Evolutionary conservation across 1,139 yeast genomes (phyloP), one percentile per base, ranked within the genome.

Genomic region (Groenewaldozyma sp.): DNA sequence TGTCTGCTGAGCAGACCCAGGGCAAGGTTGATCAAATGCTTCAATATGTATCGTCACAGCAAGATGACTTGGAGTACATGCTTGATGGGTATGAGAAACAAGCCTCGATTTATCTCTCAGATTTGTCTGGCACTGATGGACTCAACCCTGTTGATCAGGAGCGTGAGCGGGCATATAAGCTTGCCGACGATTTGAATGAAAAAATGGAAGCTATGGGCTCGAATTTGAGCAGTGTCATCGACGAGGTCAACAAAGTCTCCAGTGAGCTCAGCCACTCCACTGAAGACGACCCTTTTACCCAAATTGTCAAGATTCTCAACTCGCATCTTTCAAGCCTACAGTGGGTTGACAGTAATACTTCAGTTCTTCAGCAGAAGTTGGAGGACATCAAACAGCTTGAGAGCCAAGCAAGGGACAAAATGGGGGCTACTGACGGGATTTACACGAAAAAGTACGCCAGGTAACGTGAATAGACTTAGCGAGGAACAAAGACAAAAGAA

Each of bases 291-390:
- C 70, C 70, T 6, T 58, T 80, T 63, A 55, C 76, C 59, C 66
- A 65, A 42, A 75, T 91, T 48, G 80, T 93, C 36, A 81, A 79
- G 59, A 70, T 93, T 47, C 72, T 91, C 58, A 88, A 91, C 57
- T 75, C 87, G 37, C 98, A 91, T 60, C 68, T 91, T 59, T 93
- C 88, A 48, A 86, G 94, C 49, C 71, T 91, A 61, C 86, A 80
- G 58, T 88, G 91, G 70, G 76, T 91, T 43, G 95, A 91, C 54
- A 71, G 71, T 44, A 74, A 78, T 45, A 86, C 94, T 44, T 71
- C 71, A 17, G 67, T 68, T 28, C 68, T 91, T 54, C 83, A 81
- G 57, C 73, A 74, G 32, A 82, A 83, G 61, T 61, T 91, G 46
- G 68, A 67, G 18, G 65, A 54, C 32, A 55, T 61, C 35, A 55